Base-by-base conservation (phyloP, 108 stramenopile species). In the Aurantiochytrium sp. region DNA sequence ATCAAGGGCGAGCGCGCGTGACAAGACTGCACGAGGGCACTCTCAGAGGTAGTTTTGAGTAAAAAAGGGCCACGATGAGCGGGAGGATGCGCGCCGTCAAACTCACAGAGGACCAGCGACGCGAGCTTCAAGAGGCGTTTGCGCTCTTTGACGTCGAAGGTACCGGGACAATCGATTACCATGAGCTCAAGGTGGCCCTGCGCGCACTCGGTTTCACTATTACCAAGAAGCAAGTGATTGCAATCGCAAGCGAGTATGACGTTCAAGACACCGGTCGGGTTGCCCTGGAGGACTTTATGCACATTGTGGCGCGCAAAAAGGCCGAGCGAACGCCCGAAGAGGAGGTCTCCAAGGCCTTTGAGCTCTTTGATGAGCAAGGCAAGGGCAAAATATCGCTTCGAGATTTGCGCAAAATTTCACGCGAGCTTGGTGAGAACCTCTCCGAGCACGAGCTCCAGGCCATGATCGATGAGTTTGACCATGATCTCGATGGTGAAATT, bases 381-480 rank as follows among this genome's bases (percentile, higher is more conserved):
- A 87, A 64, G 23, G 93, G 93, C 42, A 92, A 91, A 91, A 92
- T 93, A 18, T 45, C 58, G 4, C 21, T 92, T 42, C 87, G 91
- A 60, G 92, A 95, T 49, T 76, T 95, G 87, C 88, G 91, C 25
- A 89, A 91, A 4, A 91, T 95, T n/a, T 89, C 93, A 19, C 59
- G 90, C 44, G 94, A 95, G 92, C 92, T 95, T 4, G 94, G 94
- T n/a, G 94, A 95, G 87, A 91, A 92, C 72, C 87, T 95, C n/a
- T 76, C 59, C 29, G 93, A 93, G 60, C 91, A 93, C 43, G 93
- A 93, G 87, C 87, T 93, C 69, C 90, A 69, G 58, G 90, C 90
- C 45, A 92, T 92, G 92, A 88, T 92, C 43, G 93, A 93, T 12
- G 92, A 92, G 88, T 93, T 93, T 55, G 91, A 92, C 72, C 19